A percentile compares a stretch with the other conserved stretches of the same genome.
phyloP scores from a whole-genome alignment of 306 rosid genomes.

The Trichosanthes truncata region DNA sequence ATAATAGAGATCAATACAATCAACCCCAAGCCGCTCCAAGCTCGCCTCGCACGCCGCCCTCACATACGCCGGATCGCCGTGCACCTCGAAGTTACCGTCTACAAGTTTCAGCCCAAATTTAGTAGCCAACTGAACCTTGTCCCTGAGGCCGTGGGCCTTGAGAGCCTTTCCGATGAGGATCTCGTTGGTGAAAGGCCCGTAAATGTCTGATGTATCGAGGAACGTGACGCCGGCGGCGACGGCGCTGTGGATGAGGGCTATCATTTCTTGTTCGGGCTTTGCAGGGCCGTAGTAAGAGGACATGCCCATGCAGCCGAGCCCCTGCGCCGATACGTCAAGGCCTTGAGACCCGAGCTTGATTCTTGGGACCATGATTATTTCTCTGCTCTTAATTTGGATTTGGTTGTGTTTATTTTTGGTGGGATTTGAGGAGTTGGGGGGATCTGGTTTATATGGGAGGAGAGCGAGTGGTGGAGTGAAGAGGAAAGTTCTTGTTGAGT shows the following conservation, averaged over 20 bases:
- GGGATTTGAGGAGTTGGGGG: too few relatives aligned
- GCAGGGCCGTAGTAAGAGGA: conserved; percentile 48
- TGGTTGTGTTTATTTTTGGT: too few relatives aligned
- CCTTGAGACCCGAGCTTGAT: conserved; percentile 60
- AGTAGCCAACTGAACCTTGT: conserved; percentile 48
- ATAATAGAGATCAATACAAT: conserved; percentile 66
- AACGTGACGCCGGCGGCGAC: conserved; percentile 43
- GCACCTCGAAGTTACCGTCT: conserved; percentile 20
- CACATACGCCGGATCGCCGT: conserved; percentile 55
- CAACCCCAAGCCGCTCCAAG: conserved; percentile 44
- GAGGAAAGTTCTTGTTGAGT: too few relatives aligned
- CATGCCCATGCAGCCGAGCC: conserved; percentile 74
- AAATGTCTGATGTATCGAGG: conserved; percentile 54
- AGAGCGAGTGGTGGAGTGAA: too few relatives aligned
- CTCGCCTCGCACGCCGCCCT: conserved; percentile 63
- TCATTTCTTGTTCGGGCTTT: conserved; percentile 59
- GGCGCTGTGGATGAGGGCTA: conserved; percentile 52
- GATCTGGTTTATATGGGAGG: too few relatives aligned
- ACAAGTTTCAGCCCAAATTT: conserved; percentile 26
- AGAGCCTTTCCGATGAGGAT: conserved; percentile 48
- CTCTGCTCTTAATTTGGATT: too few relatives aligned
- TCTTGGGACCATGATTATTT: conserved; percentile 14
- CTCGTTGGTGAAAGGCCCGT: conserved; percentile 59
- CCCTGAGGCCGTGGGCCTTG: conserved; percentile 28
- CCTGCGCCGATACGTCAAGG: conserved; percentile 46